These are phyloP conservation scores for Meyerozyma guilliermondii DNA, from an alignment of 1,139 yeast genomes.

Conservation along the genomic window DNA sequence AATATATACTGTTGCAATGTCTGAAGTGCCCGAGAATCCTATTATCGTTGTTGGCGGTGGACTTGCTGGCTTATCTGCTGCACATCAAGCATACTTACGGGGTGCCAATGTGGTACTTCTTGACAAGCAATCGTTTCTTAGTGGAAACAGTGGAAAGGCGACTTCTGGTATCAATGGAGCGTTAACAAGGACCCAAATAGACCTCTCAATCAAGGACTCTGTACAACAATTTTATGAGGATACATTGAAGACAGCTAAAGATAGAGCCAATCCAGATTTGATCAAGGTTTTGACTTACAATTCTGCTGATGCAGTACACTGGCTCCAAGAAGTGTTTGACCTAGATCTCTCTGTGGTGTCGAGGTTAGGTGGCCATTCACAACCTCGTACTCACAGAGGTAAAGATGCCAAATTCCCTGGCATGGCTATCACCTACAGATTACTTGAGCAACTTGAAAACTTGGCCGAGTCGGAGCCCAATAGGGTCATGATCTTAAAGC, in stretches of 20 bases:
- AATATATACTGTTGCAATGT: neutral
- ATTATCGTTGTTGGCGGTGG: slow-evolving; percentile 77
- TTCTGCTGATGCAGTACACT: slow-evolving; percentile 60
- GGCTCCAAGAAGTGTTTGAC: slow-evolving; percentile 62
- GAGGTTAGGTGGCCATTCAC: slow-evolving; percentile 71
- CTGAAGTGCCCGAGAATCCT: slow-evolving; percentile 28
- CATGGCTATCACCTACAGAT: slow-evolving; percentile 64
- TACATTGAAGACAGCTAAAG: slow-evolving; percentile 61
- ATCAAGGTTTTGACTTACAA: slow-evolving; percentile 47
- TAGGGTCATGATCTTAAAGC: slow-evolving; percentile 47
- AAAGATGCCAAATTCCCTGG: slow-evolving; percentile 67
- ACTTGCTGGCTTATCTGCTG: slow-evolving; percentile 73
- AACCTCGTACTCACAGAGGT: slow-evolving; percentile 71
- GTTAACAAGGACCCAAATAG: slow-evolving; percentile 54
- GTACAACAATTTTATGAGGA: slow-evolving; percentile 60
- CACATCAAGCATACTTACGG: slow-evolving; percentile 57
- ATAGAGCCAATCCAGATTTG: slow-evolving; percentile 51
- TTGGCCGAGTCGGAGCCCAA: slow-evolving; percentile 46
- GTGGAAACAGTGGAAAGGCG: slow-evolving; percentile 80
- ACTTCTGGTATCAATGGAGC: slow-evolving; percentile 83
- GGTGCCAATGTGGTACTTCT: slow-evolving; percentile 54
- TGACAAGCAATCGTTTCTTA: slow-evolving; percentile 60
- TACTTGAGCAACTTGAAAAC: slow-evolving; percentile 50
- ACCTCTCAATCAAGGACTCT: slow-evolving; percentile 47
- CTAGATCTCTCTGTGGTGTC: slow-evolving; percentile 63